Percentiles rank a stretch among this genome's conserved stretches.
Evolutionary conservation across 23 red algal genomes (phyloP).

Genomic region (Gracilariopsis chorda): DNA sequence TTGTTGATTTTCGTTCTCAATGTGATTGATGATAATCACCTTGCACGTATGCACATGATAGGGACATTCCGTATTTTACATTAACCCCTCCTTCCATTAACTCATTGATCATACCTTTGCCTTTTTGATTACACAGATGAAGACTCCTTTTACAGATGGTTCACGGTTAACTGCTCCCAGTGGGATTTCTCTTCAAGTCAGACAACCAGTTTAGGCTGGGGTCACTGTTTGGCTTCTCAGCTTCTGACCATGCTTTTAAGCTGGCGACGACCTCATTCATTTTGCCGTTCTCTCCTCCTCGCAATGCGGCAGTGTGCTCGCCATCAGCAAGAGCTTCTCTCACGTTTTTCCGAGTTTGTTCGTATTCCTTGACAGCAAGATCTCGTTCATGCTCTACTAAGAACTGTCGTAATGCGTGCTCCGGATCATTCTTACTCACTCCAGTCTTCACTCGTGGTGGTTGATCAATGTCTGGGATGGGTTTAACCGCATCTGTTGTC

Average conservation of each 20-base stretch:
- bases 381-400: conserved; percentile 38
- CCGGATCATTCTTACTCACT: conserved; percentile 16
- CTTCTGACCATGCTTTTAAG: conserved; percentile 8
- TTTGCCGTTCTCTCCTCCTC: neutral
- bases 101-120: too few relatives aligned
- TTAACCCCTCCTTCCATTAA: too few relatives aligned
- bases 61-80: too few relatives aligned
- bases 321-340: neutral
- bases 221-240: conserved; percentile 10
- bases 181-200: neutral
- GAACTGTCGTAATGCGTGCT: conserved; percentile 40
- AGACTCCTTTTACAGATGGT: too few relatives aligned
- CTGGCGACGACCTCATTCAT: neutral
- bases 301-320: neutral
- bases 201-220: conserved; percentile 9
- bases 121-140: too few relatives aligned
- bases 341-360: neutral
- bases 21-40: too few relatives aligned
- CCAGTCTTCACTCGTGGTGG: neutral
- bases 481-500: neutral
- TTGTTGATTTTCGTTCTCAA: too few relatives aligned
- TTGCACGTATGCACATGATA: too few relatives aligned
- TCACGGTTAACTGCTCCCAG: neutral
- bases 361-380: neutral
- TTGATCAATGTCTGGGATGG: conserved; percentile 12